These are phyloP conservation scores for Dysphania ambrosioides DNA, from an alignment of 148 eudicot species.

Conservation along the genomic window DNA sequence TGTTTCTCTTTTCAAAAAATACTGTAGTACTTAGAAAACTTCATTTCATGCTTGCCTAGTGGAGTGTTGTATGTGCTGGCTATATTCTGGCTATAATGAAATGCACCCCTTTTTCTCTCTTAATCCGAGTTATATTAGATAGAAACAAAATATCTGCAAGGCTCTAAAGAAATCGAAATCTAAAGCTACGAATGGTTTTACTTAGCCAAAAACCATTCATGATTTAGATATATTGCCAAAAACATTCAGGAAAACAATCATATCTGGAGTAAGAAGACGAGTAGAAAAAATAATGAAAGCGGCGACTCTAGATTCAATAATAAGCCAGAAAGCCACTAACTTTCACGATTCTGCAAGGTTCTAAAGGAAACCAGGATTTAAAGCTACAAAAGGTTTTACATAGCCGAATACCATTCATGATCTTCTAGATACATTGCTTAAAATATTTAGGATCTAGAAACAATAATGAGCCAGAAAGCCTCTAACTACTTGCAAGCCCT, in stretches of 20 bases:
- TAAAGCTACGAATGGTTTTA: conserved; percentile 6
- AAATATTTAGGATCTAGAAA: no score
- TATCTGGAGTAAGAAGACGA: no score
- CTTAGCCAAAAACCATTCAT: background rate
- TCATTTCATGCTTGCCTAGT: no score
- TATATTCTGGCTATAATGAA: no score
- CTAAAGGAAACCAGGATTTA: background rate
- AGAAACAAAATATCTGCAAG: background rate
- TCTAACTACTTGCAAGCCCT: background rate
- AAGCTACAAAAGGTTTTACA: conserved; percentile 13
- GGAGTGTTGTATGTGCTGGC: no score
- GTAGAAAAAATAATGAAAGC: no score
- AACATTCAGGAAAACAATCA: no score
- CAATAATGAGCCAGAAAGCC: no score
- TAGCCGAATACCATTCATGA: background rate
- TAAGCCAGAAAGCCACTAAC: no score
- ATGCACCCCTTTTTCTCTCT: no score
- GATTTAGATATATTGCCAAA: background rate
- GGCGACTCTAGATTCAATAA: conserved; percentile 3
- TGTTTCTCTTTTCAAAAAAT: no score
- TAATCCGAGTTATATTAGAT: background rate
- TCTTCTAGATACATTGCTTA: conserved; percentile 1
- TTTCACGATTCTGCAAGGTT: background rate
- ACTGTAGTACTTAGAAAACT: background rate
- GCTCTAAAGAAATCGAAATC: background rate